Base-by-base conservation (phyloP, 2,329 filamentous ascomycete species). In the Colletotrichum sp. region DNA sequence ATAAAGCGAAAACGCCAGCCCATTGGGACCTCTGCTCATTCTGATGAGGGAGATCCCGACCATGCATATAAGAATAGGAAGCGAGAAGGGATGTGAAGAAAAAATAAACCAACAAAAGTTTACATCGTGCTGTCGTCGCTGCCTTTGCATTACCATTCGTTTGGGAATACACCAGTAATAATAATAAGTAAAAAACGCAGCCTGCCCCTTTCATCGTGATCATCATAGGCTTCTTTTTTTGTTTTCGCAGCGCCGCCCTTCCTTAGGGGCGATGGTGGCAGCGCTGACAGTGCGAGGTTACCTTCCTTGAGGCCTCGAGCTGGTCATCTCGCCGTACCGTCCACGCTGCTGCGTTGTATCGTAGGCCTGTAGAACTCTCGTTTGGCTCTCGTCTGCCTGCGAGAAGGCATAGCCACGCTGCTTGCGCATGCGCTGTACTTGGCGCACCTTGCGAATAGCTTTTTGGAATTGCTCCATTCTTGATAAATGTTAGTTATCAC, bases 401-500 rank as follows among this genome's bases (percentile, higher is more conserved):
- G 95, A 98, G 86, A 99, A 99, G 77, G 97, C 97, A 83, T 99
- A 99, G 38, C 97, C 97, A 82, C 97, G 94, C 87, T 99, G 97
- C 87, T 99, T 99, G 83, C 97, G 95, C 97, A 98, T 99, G 78
- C 97, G 94, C 87, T 98, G 97, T 55, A 98, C 97, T 86, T 99
- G 97, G 67, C 97, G 92, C 69, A 99, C 97, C 87, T 99, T 99
- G 81, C 97, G 94, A 82, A 99, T 98, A 26, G 97, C 97, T 86
- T 99, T 99, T 87, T 99, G 97, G 89, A 99, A 99, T 86, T 99
- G 97, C 82, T 99, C 97, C 97, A 99, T 99, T 82, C 95, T 96
- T 77, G 3, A 52, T 34, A n/a, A 26, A 52, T 67, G 73, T 81
- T 32, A 82, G 65, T 67, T 7, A 0, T 21, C 5, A 52, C 32